Percentiles rank a stretch among this genome's conserved stretches.
phyloP scores from a whole-genome alignment of 2,329 filamentous ascomycete species.

The Sarocladium kiliense region DNA sequence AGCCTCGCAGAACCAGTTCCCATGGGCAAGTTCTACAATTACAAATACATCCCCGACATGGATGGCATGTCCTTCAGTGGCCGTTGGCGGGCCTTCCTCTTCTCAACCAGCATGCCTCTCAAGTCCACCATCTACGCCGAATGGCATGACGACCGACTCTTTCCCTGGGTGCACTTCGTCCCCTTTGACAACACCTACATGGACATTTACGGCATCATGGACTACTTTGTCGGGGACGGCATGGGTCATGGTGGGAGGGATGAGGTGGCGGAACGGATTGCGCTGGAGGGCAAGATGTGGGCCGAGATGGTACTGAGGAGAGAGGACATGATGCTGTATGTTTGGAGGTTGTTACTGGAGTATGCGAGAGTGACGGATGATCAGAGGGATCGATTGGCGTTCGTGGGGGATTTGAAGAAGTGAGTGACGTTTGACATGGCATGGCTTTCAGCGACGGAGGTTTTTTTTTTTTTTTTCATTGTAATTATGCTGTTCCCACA shows the following conservation, averaged over 20 bases:
- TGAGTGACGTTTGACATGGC: too few relatives aligned
- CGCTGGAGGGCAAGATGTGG: constrained; percentile 55
- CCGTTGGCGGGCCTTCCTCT: constrained; percentile 57
- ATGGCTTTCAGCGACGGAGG: too few relatives aligned
- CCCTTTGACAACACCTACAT: constrained; percentile 65
- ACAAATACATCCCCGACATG: constrained; percentile 65
- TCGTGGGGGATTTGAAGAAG: constrained; percentile 34
- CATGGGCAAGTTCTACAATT: constrained; percentile 44
- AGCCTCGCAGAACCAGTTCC: constrained; percentile 24
- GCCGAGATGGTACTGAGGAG: constrained; percentile 54
- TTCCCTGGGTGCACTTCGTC: constrained; percentile 68
- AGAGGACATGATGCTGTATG: constrained; percentile 64
- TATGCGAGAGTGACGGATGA: constrained; percentile 48
- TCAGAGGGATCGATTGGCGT: constrained; percentile 38
- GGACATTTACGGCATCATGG: constrained; percentile 60
- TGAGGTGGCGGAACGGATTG: constrained; percentile 52
- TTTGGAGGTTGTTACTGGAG: constrained; percentile 55
- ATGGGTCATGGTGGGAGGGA: constrained; percentile 33
- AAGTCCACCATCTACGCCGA: constrained; percentile 70
- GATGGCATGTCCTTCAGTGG: constrained; percentile 64
- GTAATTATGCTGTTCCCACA: too few relatives aligned
- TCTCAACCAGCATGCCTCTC: constrained; percentile 59
- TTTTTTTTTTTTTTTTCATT: too few relatives aligned
- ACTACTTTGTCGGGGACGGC: constrained; percentile 53
- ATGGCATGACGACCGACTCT: constrained; percentile 67